These are phyloP conservation scores for Trichoderma oligosporum DNA, from an alignment of 2,329 filamentous ascomycete species.

Conservation along the genomic window DNA sequence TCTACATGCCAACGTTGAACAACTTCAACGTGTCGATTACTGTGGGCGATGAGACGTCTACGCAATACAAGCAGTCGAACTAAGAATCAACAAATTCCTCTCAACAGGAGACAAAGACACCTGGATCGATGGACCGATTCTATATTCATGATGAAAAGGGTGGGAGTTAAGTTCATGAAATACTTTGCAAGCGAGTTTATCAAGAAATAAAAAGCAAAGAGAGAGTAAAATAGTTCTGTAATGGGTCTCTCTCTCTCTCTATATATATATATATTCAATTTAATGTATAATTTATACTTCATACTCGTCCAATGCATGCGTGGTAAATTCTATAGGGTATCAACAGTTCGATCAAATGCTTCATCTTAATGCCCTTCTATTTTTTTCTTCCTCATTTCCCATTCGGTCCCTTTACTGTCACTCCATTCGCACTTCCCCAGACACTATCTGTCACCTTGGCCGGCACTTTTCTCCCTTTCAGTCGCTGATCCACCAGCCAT, in stretches of 20 bases:
- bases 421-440: constrained; percentile 63
- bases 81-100: neutral
- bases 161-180: too few species aligned
- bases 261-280: neutral
- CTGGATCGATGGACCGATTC: too few species aligned
- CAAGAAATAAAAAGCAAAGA: too few species aligned
- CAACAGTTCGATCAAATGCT: neutral
- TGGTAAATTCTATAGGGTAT: neutral
- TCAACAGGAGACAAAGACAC: too few species aligned
- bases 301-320: neutral
- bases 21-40: constrained; percentile 29
- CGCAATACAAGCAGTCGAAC: constrained; percentile 23
- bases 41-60: constrained; percentile 28
- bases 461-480: constrained; percentile 76
- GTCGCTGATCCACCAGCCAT: constrained; percentile 76
- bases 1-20: constrained; percentile 20
- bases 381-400: constrained; percentile 22
- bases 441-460: constrained; percentile 67
- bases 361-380: neutral
- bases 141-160: too few species aligned
- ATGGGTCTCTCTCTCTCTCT: neutral
- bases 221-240: neutral
- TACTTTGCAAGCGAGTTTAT: too few species aligned
- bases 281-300: neutral
- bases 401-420: constrained; percentile 38